Evolutionary conservation across 345 rosid species (phyloP).

Genomic region (Eucalyptus marginata): DNA sequence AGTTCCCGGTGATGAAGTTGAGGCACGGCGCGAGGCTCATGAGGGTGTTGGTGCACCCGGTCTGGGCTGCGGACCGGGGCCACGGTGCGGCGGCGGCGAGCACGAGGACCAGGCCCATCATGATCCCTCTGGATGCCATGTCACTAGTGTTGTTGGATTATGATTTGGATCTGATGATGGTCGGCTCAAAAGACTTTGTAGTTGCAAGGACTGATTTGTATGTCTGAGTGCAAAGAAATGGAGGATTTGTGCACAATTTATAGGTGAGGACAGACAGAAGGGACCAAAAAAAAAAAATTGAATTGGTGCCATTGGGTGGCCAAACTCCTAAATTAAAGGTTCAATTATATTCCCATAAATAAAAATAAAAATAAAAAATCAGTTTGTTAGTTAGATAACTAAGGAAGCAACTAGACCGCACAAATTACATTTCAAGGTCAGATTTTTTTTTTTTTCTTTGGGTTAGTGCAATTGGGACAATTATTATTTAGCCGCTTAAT

Average conservation of each 20-base stretch:
- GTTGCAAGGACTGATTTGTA: neutral
- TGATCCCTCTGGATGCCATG: slow-evolving; percentile 19
- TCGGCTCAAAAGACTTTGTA: neutral
- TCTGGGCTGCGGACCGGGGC: neutral
- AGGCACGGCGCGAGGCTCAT: neutral
- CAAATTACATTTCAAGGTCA: neutral
- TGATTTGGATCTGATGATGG: neutral
- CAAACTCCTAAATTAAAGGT: neutral
- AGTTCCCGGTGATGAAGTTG: neutral
- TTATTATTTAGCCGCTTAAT: neutral
- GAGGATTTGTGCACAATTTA: neutral
- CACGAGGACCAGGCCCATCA: slow-evolving; percentile 9
- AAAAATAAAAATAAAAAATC: neutral
- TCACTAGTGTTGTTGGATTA: neutral
- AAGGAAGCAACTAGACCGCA: neutral
- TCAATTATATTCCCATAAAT: neutral
- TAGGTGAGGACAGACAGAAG: neutral
- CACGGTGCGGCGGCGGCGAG: slow-evolving; percentile 3
- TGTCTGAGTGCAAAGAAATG: neutral
- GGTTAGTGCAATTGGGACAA: neutral
- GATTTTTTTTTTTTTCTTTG: neutral
- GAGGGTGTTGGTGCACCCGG: neutral
- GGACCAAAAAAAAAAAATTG: neutral
- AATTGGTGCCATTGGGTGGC: neutral
- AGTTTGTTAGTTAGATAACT: neutral